Percentiles rank a stretch among this genome's conserved stretches.
Conservation (phyloP, 2,329 filamentous ascomycete genomes). For the Nigrospora sphaerica region DNA sequence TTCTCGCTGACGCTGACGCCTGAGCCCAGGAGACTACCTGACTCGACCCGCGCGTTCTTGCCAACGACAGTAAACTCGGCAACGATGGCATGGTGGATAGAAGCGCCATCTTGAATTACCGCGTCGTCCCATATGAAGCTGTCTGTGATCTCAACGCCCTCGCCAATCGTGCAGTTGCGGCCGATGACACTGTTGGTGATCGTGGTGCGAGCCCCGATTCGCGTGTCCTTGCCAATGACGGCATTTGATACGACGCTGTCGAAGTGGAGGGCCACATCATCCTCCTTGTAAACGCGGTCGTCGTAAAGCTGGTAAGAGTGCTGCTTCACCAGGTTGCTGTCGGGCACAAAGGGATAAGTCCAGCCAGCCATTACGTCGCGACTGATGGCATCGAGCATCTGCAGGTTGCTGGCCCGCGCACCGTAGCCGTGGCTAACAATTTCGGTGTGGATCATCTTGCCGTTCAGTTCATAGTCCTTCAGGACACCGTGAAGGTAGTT, state of each 20-base stretch:
- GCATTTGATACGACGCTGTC: slow-evolving; percentile 65
- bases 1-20: slow-evolving; percentile 65
- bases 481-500: slow-evolving; percentile 89
- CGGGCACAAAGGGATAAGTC: slow-evolving; percentile 83
- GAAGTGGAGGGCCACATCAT: slow-evolving; percentile 65
- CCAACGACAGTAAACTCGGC: slow-evolving; percentile 68
- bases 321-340: slow-evolving; percentile 73
- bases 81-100: slow-evolving; percentile 66
- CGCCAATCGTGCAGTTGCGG: slow-evolving; percentile 77
- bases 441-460: slow-evolving; percentile 91
- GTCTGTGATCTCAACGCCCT: slow-evolving; percentile 70
- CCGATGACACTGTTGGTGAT: slow-evolving; percentile 77
- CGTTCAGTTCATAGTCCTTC: slow-evolving; percentile 95
- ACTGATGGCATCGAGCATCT: slow-evolving; percentile 83
- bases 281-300: slow-evolving; percentile 70
- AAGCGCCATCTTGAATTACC: slow-evolving; percentile 66
- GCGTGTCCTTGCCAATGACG: slow-evolving; percentile 70
- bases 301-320: slow-evolving; percentile 69
- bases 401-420: slow-evolving; percentile 76
- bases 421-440: slow-evolving; percentile 79
- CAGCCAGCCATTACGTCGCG: slow-evolving; percentile 81
- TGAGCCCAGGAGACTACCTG: slow-evolving; percentile 74
- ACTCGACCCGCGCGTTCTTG: slow-evolving; percentile 58
- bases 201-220: slow-evolving; percentile 63
- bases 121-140: slow-evolving; percentile 89